Conservation (phyloP, 805 yeast genomes). For the Maudiozyma pseudohumilis region DNA sequence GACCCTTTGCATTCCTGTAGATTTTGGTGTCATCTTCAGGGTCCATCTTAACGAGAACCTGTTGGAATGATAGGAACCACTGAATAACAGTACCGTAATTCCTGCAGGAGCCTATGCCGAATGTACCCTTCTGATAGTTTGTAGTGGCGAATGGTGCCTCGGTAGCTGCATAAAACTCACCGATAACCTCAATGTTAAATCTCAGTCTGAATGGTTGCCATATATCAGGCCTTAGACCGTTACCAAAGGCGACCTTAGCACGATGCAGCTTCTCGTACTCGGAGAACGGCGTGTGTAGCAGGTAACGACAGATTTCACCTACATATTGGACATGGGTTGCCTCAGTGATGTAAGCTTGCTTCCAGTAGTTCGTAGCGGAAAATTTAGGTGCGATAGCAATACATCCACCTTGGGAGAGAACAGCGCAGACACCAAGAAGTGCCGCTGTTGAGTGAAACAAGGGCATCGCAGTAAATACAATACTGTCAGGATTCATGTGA, state of each 20-base stretch:
- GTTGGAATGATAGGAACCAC: conserved; percentile 41
- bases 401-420: conserved; percentile 58
- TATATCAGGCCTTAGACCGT: conserved; percentile 81
- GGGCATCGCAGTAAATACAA: conserved; percentile 87
- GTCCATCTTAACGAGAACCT: conserved; percentile 61
- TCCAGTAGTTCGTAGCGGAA: conserved; percentile 80
- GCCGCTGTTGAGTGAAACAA: conserved; percentile 92
- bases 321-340: conserved; percentile 88
- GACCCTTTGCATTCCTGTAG: conserved; percentile 61
- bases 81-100: conserved; percentile 59
- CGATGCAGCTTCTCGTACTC: conserved; percentile 56
- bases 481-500: conserved; percentile 43
- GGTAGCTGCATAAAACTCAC: conserved; percentile 90
- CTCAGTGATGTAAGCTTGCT: conserved; percentile 58
- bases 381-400: conserved; percentile 73
- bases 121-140: conserved; percentile 63
- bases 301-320: conserved; percentile 88
- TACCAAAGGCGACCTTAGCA: conserved; percentile 72
- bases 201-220: conserved; percentile 74
- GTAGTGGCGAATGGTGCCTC: conserved; percentile 88
- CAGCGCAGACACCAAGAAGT: conserved; percentile 69
- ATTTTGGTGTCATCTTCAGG: conserved; percentile 66
- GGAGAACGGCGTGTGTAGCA: conserved; percentile 53
- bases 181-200: conserved; percentile 64
- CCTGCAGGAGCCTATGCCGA: conserved; percentile 83